Base-by-base conservation (phyloP, 108 stramenopile genomes). In the Epithemia pelagica region DNA sequence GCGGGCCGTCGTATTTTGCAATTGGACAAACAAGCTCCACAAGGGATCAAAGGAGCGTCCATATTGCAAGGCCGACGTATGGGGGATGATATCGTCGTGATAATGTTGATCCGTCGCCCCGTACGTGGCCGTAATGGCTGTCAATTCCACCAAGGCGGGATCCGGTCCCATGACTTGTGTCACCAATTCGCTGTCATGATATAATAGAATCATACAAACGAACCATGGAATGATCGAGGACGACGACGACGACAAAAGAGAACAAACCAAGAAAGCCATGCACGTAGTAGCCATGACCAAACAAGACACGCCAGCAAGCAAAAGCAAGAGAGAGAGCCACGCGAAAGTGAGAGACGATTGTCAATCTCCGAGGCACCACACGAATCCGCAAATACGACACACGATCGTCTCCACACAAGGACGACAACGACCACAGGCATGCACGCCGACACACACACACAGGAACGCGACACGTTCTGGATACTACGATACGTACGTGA, bases 71-170 rank as follows among this genome's bases (percentile, higher is more conserved):
- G 58, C 74, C 58, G 64, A 73, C 8, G 60, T 81, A 20, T 23
- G 22, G 0, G 74, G 67, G 26, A 77, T 67, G 15, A 78, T 70
- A 61, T 86, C 85, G 0, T 72, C 56, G 67, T 86, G 85, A 61
- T 69, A 74, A 30, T 68, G 61, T 58, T 86, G 85, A 58, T 74
- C 77, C 0, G 30, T 64, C 1, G 85, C 85, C 0, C 85, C 85
- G 61, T 61, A 82, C 19, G 79, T 54, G 33, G 74, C 53, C 0
- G 85, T 86, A 31, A 86, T 82, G 21, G 81, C 79, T 5, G 85
- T 82, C 61, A 86, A 69, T 76, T 86, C 85, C 64, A 86, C 78
- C n/a, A 86, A 30, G 2, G 85, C 82, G 33, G 85, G 81, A 73
- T 85, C 64, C 2, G 74, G 76, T 18, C 84, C 84, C 1, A 74